phyloP scores from a whole-genome alignment of 177 flowering plant species.

The Vitis hybrid region DNA sequence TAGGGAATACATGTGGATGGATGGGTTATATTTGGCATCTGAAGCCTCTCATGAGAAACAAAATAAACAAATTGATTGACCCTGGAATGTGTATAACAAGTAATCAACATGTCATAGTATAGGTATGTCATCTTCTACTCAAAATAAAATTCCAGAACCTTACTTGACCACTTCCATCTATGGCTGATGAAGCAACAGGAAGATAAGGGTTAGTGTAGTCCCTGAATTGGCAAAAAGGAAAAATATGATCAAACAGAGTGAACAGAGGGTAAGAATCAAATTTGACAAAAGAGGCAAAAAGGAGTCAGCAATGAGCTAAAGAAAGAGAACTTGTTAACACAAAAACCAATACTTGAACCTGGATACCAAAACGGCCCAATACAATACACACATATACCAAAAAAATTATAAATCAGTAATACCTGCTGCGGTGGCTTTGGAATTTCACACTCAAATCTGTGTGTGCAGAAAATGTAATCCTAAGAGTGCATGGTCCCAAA shows the following conservation, averaged over 20 bases:
- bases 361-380: background rate
- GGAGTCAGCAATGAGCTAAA: background rate
- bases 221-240: constrained; percentile 37
- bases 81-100: too few species aligned
- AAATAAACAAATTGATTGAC: too few species aligned
- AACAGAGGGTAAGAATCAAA: background rate
- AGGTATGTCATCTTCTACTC: background rate
- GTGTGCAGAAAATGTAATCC: constrained; percentile 89
- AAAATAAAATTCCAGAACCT: constrained; percentile 1
- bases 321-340: background rate
- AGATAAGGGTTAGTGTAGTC: constrained; percentile 95
- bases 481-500: constrained; percentile 69
- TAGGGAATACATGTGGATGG: too few species aligned
- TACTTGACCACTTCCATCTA: constrained; percentile 88
- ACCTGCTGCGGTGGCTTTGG: constrained; percentile 97
- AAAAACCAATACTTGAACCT: background rate
- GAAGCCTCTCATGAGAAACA: too few species aligned
- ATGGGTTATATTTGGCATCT: too few species aligned
- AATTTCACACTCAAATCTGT: constrained; percentile 93
- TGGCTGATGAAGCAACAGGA: constrained; percentile 94
- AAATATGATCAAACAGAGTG: background rate
- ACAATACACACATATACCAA: background rate
- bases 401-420: constrained; percentile 2
- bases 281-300: background rate
- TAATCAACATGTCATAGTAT: background rate